These are phyloP conservation scores for Plasmodium knowlesi DNA, from an alignment of 169 alveolate genomes.

Conservation along the genomic window DNA sequence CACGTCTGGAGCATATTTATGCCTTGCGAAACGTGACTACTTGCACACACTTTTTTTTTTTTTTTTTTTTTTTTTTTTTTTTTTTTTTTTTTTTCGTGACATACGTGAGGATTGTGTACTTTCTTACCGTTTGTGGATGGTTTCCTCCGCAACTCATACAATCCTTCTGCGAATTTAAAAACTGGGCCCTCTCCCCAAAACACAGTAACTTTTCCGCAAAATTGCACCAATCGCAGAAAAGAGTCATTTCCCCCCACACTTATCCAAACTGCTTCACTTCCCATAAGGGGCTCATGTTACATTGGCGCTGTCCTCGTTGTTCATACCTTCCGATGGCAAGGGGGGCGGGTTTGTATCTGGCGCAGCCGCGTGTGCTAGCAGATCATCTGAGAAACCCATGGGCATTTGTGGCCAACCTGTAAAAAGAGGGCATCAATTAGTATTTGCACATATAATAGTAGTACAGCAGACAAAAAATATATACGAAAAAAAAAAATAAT, in stretches of 20 bases:
- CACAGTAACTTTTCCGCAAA: background rate
- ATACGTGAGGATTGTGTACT: background rate
- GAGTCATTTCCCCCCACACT: background rate
- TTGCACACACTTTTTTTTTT: background rate
- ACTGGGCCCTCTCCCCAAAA: background rate
- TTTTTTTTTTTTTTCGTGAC: background rate
- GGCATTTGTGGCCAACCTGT: conserved; percentile 64
- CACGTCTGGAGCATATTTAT: background rate
- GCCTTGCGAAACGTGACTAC: background rate
- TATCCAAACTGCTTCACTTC: background rate
- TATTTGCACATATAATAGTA: background rate
- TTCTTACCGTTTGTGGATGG: background rate
- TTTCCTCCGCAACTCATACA: background rate
- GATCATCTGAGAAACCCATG: conserved; percentile 50
- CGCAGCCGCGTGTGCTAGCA: conserved; percentile 33
- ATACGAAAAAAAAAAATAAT: background rate
- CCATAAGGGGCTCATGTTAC: background rate
- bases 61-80: too few species aligned
- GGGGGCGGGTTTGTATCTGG: conserved; percentile 75
- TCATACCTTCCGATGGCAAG: conserved; percentile 41
- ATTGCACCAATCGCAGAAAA: background rate
- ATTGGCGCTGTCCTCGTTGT: conserved; percentile 12
- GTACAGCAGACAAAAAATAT: background rate
- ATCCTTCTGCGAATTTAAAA: background rate
- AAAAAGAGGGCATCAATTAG: background rate